These are phyloP conservation scores for Xylaria sp. DNA, from an alignment of 2,329 filamentous ascomycete species.

Conservation along the genomic window DNA sequence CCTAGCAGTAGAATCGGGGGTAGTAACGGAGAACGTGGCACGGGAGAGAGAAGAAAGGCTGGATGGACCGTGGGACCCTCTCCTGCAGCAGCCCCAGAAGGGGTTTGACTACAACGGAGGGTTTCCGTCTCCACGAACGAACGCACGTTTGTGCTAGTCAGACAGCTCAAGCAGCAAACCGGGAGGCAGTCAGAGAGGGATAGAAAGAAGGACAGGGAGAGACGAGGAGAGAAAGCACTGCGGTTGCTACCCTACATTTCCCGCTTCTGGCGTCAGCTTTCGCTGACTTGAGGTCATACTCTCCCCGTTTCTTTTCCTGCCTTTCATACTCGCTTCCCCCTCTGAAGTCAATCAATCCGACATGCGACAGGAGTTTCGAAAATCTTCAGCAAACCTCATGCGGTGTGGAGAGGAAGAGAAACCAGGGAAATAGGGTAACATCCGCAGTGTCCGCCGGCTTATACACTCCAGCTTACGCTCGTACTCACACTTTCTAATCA, in stretches of 20 bases:
- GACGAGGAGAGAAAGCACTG: conserved; percentile 3
- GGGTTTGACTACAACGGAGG: conserved; percentile 13
- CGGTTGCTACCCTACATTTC: conserved; percentile 15
- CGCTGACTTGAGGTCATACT: neutral
- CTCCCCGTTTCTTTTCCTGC: conserved; percentile 5
- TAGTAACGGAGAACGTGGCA: conserved; percentile 7
- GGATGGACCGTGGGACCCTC: conserved; percentile 9
- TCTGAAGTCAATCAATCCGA: conserved; percentile 23
- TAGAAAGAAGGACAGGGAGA: neutral
- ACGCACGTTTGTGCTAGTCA: conserved; percentile 1
- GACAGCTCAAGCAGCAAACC: neutral
- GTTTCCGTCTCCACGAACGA: conserved; percentile 3
- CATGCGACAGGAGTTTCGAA: conserved; percentile 26
- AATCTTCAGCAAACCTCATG: conserved; percentile 2
- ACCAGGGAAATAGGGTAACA: conserved; percentile 6
- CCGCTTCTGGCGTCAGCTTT: conserved; percentile 6
- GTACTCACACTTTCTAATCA: neutral
- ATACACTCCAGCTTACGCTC: conserved; percentile 7
- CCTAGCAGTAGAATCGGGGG: conserved; percentile 7
- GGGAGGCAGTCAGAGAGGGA: neutral
- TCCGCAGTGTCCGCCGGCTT: conserved; percentile 8
- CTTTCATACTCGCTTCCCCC: conserved; percentile 9
- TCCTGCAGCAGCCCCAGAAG: conserved; percentile 18
- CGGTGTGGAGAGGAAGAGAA: neutral
- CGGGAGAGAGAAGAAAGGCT: conserved; percentile 1